Evolutionary conservation across 2,329 filamentous ascomycete species (phyloP), one percentile per base, ranked within the genome.

Genomic region (Colletotrichum sansevieriae): DNA sequence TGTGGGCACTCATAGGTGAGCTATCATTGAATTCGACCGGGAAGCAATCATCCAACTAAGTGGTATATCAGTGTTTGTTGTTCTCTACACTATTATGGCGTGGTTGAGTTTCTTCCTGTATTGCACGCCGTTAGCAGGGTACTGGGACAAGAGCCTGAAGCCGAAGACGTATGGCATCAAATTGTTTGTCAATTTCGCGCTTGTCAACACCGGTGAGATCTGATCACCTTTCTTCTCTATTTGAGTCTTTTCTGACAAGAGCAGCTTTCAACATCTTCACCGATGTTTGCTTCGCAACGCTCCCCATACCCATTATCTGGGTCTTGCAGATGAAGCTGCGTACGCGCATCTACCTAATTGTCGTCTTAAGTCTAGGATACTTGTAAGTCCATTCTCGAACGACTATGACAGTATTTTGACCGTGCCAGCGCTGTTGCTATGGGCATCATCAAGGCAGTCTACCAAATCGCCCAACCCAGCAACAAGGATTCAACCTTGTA

Each of bases 241-340:
- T 25, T 25, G 4, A 39, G 35, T 39, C n/a, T 44, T 44, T n/a
- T n/a, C 43, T 68, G 18, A 68, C 56, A 49, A 10, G 49, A 15
- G 70, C 56, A 76, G 78, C 73, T 3, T 77, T 81, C 73, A 82
- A 83, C 63, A 82, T 83, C 44, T 75, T 78, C 9, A 83, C 81
- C n/a, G 81, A 83, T 60, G 74, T 83, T 8, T 74, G 78, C n/a
- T 81, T 83, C 41, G 81, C 81, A 0, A 77, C 79, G 1, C 73
- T 83, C 18, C 82, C 82, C 1, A 74, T 83, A 1, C 78, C 80
- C 3, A 77, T 84, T 63, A 80, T 83, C 56, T 80, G 79, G 77
- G 72, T 73, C 7, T 72, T 83, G n/a, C 78, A 83, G 63, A 76
- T 81, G 73, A 80, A 79, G 71, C 72, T 72, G n/a, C 75, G 76